Evolutionary conservation across 257 asterid species (phyloP), one percentile per base, ranked within the genome.

Genomic region (Cruciata laevipes): DNA sequence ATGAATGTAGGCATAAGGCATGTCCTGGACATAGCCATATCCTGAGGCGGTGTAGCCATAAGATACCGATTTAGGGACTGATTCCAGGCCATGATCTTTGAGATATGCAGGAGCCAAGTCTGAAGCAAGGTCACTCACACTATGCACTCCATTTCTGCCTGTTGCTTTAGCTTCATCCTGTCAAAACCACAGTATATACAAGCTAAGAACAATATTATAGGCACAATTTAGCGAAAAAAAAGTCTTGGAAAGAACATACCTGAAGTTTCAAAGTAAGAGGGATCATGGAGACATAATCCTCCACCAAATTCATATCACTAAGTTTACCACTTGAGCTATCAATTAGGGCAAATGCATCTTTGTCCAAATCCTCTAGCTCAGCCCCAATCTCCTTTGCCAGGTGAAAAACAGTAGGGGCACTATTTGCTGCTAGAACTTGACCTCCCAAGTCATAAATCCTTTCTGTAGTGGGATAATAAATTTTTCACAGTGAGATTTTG

Each of bases 41-140:
- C 96, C 96, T 7, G 91, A 88, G 74, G 96, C 96, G 7, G 94
- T 84, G 64, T 81, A 88, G 23, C 96, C 96, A 51, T 86, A 86
- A 14, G 82, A 81, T 52, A 88, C 94, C 17, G 96, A 86, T 74
- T 81, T 80, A 1, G 96, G 94, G 42, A 88, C 73, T 0, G 84
- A 74, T 66, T 80, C 78, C 40, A 88, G 21, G 42, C 91, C 96
- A 31, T 63, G 86, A 0, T 73, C 71, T 74, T 77, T 84, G 23
- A 88, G 94, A 81, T 84, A 88, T 3, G 49, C 53, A 0, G 86
- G 87, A 38, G 91, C 82, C 27, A 62, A 60, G 38, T 88, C 96
- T 12, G 85, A 78, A 70, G 94, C 96, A 13, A 66, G 40, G 61
- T 80, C 82, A 66, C 89, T 83, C 64, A 86, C 80, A 4, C 87